Conservation (phyloP, 176 grass and related monocot genomes). For the Oryza officinalis region DNA sequence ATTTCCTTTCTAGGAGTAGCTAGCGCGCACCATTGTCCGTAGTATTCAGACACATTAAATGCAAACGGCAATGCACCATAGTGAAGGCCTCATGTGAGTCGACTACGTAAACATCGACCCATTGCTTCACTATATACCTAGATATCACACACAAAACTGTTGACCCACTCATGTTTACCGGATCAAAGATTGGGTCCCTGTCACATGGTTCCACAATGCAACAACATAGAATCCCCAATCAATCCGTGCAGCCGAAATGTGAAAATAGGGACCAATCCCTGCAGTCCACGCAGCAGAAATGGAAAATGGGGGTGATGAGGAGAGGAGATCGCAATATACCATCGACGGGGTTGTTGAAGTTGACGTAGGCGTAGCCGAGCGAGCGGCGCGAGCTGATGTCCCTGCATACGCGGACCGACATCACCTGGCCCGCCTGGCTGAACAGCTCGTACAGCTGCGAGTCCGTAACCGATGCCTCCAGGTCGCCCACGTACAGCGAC, state of each 20-base stretch:
- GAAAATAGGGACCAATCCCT: not conserved
- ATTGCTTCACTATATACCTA: not conserved
- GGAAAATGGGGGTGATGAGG: not conserved
- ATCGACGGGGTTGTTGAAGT: constrained; percentile 76
- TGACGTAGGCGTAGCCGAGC: constrained; percentile 94
- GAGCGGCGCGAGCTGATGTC: constrained; percentile 69
- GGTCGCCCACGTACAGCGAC: constrained; percentile 92
- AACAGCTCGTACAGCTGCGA: constrained; percentile 86
- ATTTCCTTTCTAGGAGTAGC: not conserved
- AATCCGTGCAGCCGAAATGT: not conserved
- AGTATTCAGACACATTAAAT: not conserved
- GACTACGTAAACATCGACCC: not conserved
- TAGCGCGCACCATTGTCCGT: not conserved
- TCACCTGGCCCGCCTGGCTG: constrained; percentile 66
- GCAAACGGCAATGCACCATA: not conserved
- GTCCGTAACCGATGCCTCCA: constrained; percentile 67
- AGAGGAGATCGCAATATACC: constrained; percentile 49
- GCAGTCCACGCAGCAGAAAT: not conserved
- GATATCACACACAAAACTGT: constrained; percentile 4
- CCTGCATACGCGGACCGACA: constrained; percentile 93
- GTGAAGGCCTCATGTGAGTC: not conserved
- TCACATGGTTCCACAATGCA: constrained; percentile 6
- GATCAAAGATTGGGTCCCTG: not conserved
- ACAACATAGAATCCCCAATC: not conserved
- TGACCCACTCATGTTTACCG: not conserved